These are phyloP conservation scores for Talaromyces sp. DNA, from an alignment of 2,329 filamentous ascomycete species.

Conservation along the genomic window DNA sequence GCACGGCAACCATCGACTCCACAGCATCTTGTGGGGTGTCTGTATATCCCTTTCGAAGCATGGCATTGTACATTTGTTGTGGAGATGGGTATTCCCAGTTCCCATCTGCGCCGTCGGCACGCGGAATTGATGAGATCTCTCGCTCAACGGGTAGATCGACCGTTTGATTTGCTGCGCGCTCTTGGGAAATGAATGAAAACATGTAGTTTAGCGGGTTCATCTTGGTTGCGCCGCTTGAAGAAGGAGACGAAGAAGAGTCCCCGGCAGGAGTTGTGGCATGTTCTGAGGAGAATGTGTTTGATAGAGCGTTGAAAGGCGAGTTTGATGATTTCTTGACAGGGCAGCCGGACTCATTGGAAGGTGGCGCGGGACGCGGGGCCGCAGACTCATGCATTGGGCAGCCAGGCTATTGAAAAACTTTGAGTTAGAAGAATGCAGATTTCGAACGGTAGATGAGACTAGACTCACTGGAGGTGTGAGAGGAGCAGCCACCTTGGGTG, in stretches of 20 bases:
- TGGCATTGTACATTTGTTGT: slow-evolving; percentile 99
- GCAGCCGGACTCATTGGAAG: slow-evolving; percentile 30
- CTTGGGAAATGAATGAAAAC: slow-evolving; percentile 81
- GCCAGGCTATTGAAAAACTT: slow-evolving; percentile 49
- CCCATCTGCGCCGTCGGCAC: slow-evolving; percentile 59
- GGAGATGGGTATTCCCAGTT: slow-evolving; percentile 98
- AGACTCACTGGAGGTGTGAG: slow-evolving; percentile 7
- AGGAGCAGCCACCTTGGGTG: slow-evolving; percentile 30
- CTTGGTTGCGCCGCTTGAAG: slow-evolving; percentile 53
- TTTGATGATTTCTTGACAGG: slow-evolving; percentile 45
- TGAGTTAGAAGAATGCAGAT: slow-evolving; percentile 42
- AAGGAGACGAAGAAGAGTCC: slow-evolving; percentile 12
- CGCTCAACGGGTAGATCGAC: slow-evolving; percentile 71
- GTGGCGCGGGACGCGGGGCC: slow-evolving; percentile 24
- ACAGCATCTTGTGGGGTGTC: slow-evolving; percentile 92
- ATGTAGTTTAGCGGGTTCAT: slow-evolving; percentile 90
- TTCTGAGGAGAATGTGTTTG: slow-evolving; percentile 29
- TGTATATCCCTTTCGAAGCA: slow-evolving; percentile 90
- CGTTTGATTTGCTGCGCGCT: slow-evolving; percentile 67
- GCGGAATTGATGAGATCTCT: slow-evolving; percentile 87
- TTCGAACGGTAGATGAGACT: neutral
- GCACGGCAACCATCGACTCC: slow-evolving; percentile 93
- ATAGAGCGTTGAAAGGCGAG: slow-evolving; percentile 42
- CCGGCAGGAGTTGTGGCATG: slow-evolving; percentile 27
- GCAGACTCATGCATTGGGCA: slow-evolving; percentile 64